Evolutionary conservation across 2,329 filamentous ascomycete genomes (phyloP).

Genomic region (Dendrostoma leiphaemia): DNA sequence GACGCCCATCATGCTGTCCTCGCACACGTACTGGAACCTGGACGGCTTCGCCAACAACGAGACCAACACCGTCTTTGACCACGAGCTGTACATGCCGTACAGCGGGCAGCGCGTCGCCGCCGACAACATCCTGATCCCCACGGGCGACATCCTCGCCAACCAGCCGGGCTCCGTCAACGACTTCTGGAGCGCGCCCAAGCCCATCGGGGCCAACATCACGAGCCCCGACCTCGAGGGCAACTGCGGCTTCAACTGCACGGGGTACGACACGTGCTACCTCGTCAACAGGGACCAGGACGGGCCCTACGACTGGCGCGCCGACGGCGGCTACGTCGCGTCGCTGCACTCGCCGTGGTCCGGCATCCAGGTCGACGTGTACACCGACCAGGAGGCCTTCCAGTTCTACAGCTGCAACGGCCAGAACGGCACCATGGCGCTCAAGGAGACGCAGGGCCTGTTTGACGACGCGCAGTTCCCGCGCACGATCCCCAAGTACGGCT

Average conservation of each 20-base stretch:
- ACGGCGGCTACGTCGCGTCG: conserved; percentile 57
- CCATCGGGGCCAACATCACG: conserved; percentile 68
- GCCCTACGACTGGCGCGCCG: conserved; percentile 61
- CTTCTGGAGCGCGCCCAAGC: conserved; percentile 80
- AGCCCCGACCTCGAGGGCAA: conserved; percentile 64
- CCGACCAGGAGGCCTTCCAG: conserved; percentile 85
- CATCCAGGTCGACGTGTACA: conserved; percentile 77
- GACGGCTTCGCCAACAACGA: conserved; percentile 75
- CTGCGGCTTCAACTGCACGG: conserved; percentile 79
- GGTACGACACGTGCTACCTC: conserved; percentile 74
- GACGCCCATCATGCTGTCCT: conserved; percentile 80
- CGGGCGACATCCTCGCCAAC: conserved; percentile 72
- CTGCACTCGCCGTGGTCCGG: conserved; percentile 75
- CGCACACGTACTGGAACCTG: conserved; percentile 78
- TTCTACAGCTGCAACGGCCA: conserved; percentile 80
- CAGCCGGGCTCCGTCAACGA: conserved; percentile 67
- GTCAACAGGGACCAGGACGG: conserved; percentile 60
- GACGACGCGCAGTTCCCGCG: conserved; percentile 54
- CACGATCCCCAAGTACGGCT: conserved; percentile 73
- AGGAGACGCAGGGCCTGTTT: conserved; percentile 66
- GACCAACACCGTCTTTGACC: conserved; percentile 64
- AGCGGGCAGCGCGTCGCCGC: conserved; percentile 66
- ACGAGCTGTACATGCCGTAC: conserved; percentile 72
- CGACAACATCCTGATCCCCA: conserved; percentile 72
- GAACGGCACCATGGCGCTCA: conserved; percentile 69